These are phyloP conservation scores for Aspergillus bridgeri DNA, from an alignment of 495 filamentous ascomycete genomes.

Conservation along the genomic window DNA sequence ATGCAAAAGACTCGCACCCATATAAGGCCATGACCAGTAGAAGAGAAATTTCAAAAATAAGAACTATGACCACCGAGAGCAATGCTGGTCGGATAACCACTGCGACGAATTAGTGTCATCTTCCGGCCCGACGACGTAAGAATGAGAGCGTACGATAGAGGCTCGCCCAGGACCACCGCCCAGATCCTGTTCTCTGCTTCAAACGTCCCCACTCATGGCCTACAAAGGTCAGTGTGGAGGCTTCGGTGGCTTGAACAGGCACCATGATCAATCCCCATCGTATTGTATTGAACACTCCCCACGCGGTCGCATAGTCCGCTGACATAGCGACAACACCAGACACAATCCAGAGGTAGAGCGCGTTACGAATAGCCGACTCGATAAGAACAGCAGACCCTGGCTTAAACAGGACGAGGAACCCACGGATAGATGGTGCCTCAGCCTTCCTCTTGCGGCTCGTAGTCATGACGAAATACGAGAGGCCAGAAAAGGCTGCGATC, in stretches of 20 bases:
- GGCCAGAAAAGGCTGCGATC: too few relatives aligned
- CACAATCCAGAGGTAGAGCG: constrained; percentile 72
- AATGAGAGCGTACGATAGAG: constrained; percentile 26
- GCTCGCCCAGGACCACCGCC: too few relatives aligned
- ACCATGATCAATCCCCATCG: constrained; percentile 80
- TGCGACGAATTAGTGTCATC: constrained; percentile 4
- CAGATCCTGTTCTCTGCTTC: too few relatives aligned
- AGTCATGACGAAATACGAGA: too few relatives aligned
- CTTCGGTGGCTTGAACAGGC: constrained; percentile 64
- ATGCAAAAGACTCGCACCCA: constrained; percentile 57
- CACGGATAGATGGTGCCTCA: constrained; percentile 16
- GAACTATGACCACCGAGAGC: constrained; percentile 45
- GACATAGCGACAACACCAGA: constrained; percentile 60
- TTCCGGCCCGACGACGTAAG: too few relatives aligned
- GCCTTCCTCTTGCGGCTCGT: too few relatives aligned
- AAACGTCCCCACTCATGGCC: constrained; percentile 62
- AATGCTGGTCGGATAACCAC: constrained; percentile 54
- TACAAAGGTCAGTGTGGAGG: constrained; percentile 61
- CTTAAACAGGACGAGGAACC: constrained; percentile 46
- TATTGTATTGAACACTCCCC: constrained; percentile 74
- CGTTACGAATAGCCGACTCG: constrained; percentile 65
- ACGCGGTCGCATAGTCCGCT: constrained; percentile 64
- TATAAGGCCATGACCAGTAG: constrained; percentile 59
- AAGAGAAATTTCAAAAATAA: constrained; percentile 58
- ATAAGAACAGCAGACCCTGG: constrained; percentile 57